A percentile compares a stretch with the other conserved stretches of the same genome.
phyloP scores from a whole-genome alignment of 2,329 filamentous ascomycete species.

The Talaromyces sp. region DNA sequence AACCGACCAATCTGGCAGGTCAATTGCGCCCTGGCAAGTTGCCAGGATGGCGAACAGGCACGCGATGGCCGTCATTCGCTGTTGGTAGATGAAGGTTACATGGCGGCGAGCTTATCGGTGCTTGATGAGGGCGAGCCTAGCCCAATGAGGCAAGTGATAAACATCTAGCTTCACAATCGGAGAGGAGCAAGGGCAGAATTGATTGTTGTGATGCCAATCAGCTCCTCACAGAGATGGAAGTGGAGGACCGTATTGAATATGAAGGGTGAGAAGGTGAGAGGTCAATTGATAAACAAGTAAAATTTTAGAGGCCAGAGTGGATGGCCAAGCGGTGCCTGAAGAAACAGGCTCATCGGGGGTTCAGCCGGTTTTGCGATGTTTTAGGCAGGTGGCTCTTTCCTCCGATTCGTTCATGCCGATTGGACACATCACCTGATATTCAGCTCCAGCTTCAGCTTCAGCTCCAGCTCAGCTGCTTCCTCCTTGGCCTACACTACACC shows the following conservation, averaged over 20 bases:
- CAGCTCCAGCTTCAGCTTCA: too few species aligned
- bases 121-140: background rate
- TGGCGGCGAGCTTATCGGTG: background rate
- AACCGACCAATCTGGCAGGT: conserved; percentile 1
- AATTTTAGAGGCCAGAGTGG: background rate
- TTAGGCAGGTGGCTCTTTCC: conserved; percentile 9
- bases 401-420: background rate
- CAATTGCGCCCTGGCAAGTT: background rate
- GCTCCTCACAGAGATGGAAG: background rate
- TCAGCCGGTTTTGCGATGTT: background rate
- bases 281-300: too few species aligned
- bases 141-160: background rate
- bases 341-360: background rate
- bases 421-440: background rate
- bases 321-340: background rate
- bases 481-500: background rate
- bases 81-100: conserved; percentile 6
- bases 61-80: background rate
- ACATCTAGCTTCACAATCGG: background rate
- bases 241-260: background rate
- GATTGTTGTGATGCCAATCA: background rate
- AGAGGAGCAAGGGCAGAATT: background rate
- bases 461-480: background rate
- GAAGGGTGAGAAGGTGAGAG: background rate
- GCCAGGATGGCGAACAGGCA: background rate